A percentile compares a stretch with the other conserved stretches of the same genome.
Conservation (phyloP, 306 rosid species). For the Neltuma alba region DNA sequence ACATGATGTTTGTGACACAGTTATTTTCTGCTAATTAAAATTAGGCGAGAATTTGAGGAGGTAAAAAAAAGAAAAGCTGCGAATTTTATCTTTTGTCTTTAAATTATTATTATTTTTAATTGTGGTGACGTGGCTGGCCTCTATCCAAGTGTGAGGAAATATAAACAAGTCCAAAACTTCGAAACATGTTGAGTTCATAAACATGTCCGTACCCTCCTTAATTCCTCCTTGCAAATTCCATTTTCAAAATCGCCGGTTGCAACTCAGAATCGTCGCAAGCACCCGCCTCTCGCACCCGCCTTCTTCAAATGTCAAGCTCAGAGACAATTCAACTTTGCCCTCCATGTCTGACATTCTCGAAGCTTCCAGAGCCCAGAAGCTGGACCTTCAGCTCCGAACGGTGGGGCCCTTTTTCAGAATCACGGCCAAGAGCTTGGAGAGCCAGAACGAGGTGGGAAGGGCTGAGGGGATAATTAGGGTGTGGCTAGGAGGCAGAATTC, state of each 20-base stretch:
- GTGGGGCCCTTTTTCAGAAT: slow-evolving; percentile 91
- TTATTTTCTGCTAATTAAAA: too few species aligned
- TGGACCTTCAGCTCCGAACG: slow-evolving; percentile 69
- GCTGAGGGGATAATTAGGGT: slow-evolving; percentile 80
- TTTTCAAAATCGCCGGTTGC: slow-evolving; percentile 5
- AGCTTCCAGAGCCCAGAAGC: slow-evolving; percentile 67
- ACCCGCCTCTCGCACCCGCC: slow-evolving; percentile 16
- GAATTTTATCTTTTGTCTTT: neutral
- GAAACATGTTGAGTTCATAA: neutral
- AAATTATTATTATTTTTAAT: neutral
- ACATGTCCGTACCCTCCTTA: slow-evolving; percentile 32
- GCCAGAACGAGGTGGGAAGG: slow-evolving; percentile 63
- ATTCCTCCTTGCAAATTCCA: slow-evolving; percentile 6
- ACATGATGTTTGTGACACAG: too few species aligned
- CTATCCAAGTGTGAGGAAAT: neutral
- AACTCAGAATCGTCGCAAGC: slow-evolving; percentile 34
- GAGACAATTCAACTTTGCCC: slow-evolving; percentile 37
- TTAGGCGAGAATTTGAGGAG: too few species aligned
- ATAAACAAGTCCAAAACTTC: neutral
- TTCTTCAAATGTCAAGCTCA: neutral
- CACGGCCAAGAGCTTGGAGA: slow-evolving; percentile 64
- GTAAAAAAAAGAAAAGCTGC: too few species aligned
- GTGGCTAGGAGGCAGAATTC: slow-evolving; percentile 68
- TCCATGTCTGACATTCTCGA: slow-evolving; percentile 72
- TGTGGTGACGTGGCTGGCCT: neutral